phyloP scores from a whole-genome alignment of 2,329 filamentous ascomycete genomes.

The Stenocarpella maydis region DNA sequence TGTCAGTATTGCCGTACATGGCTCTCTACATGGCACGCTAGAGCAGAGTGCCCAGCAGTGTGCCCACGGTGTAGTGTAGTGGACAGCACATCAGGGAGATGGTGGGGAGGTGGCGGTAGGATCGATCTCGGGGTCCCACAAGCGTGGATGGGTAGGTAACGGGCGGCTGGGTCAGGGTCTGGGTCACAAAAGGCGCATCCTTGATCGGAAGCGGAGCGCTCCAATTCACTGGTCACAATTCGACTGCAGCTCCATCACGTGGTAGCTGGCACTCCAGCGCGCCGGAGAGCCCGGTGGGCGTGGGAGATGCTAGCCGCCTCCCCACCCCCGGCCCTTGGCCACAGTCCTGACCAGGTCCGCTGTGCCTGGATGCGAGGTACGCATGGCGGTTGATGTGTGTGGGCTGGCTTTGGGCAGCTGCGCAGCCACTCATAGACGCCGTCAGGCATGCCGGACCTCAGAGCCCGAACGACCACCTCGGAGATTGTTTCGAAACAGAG shows the following conservation, averaged over 20 bases:
- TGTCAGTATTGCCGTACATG: background rate
- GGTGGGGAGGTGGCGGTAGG: conserved; percentile 14
- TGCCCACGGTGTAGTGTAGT: too few species aligned
- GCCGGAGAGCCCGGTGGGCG: conserved; percentile 13
- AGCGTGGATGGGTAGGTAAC: conserved; percentile 9
- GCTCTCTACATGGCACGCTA: too few species aligned
- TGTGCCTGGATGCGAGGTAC: background rate
- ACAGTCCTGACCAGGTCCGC: conserved; percentile 2
- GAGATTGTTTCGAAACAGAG: conserved; percentile 21
- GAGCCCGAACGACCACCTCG: conserved; percentile 7
- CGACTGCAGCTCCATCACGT: conserved; percentile 17
- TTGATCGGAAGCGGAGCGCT: conserved; percentile 16
- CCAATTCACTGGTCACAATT: conserved; percentile 20
- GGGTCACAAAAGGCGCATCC: conserved; percentile 16
- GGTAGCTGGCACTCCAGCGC: background rate
- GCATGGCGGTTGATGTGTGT: background rate
- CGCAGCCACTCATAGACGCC: background rate
- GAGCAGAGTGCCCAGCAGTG: too few species aligned
- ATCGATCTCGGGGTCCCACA: conserved; percentile 24
- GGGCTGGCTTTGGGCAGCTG: too few species aligned
- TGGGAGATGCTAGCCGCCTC: background rate
- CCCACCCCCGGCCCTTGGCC: background rate
- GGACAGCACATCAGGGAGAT: background rate
- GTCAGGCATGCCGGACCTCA: conserved; percentile 11
- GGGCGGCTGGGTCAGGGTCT: conserved; percentile 10